A percentile compares a stretch with the other conserved stretches of the same genome.
phyloP scores from a whole-genome alignment of 2,329 filamentous ascomycete species.

The Neonectria ditissima region DNA sequence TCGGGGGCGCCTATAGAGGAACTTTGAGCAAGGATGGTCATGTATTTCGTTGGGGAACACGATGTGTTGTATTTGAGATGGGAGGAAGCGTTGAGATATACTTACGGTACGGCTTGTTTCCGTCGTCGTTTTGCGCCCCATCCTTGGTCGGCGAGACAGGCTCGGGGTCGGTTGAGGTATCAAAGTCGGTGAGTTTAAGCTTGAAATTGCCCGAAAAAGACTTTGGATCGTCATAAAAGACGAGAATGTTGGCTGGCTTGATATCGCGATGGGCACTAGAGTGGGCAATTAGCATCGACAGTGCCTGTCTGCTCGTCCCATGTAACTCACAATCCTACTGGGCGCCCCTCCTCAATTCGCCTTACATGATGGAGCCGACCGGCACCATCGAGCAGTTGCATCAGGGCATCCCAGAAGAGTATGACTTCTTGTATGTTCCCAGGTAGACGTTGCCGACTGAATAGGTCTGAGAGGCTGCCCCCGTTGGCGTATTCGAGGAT shows the following conservation, averaged over 20 bases:
- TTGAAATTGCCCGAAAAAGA: neutral
- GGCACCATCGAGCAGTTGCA: constrained; percentile 12
- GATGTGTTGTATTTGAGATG: neutral
- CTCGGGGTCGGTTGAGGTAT: neutral
- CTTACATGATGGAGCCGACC: constrained; percentile 25
- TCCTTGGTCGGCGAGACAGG: neutral
- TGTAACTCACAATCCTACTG: neutral
- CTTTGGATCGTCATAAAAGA: constrained; percentile 6
- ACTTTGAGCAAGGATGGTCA: too few species aligned
- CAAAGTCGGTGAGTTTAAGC: constrained; percentile 33
- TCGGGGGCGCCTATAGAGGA: constrained; percentile 25
- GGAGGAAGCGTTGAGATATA: neutral
- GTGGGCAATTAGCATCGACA: neutral
- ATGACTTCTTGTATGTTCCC: neutral
- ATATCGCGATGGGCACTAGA: constrained; percentile 33
- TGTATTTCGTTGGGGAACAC: too few species aligned
- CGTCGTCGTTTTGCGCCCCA: constrained; percentile 18
- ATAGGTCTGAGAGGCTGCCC: constrained; percentile 18
- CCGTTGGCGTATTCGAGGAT: constrained; percentile 25
- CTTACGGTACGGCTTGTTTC: constrained; percentile 28
- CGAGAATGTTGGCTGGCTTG: constrained; percentile 30
- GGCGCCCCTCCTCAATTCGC: neutral
- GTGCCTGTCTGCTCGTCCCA: neutral
- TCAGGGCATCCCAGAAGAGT: constrained; percentile 20
- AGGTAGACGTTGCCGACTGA: constrained; percentile 4